These are phyloP conservation scores for Ceratocystis huliohia DNA, from an alignment of 2,329 filamentous ascomycete species.

Conservation along the genomic window DNA sequence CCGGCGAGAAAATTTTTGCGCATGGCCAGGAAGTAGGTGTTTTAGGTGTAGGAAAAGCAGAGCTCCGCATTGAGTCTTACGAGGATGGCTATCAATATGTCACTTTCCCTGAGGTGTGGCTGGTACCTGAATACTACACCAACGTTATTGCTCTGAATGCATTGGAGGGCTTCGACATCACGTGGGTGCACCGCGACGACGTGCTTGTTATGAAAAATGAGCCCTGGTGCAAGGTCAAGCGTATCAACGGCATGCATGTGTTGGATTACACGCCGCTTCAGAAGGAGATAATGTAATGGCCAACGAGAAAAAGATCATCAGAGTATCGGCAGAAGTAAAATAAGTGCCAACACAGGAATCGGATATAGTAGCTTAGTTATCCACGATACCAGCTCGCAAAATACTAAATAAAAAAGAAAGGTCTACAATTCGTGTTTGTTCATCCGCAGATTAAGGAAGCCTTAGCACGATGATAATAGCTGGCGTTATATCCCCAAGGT, in stretches of 20 bases:
- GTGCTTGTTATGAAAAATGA: conserved; percentile 15
- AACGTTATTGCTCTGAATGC: conserved; percentile 18
- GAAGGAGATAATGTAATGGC: conserved; percentile 13
- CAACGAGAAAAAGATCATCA: neutral
- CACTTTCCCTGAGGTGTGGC: conserved; percentile 18
- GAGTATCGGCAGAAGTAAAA: neutral
- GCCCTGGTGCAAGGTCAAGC: conserved; percentile 18
- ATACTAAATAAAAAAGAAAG: too few relatives aligned
- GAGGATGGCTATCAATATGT: conserved; percentile 12
- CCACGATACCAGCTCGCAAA: too few relatives aligned
- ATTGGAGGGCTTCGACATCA: conserved; percentile 13
- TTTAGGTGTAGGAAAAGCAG: conserved; percentile 14
- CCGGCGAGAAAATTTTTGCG: conserved; percentile 10
- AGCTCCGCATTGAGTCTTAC: conserved; percentile 11
- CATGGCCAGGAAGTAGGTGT: conserved; percentile 17
- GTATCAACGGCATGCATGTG: conserved; percentile 19
- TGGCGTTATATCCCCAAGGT: too few relatives aligned
- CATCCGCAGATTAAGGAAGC: too few relatives aligned
- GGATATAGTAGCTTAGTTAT: too few relatives aligned
- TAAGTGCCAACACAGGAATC: neutral
- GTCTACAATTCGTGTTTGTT: too few relatives aligned
- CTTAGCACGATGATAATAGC: too few relatives aligned
- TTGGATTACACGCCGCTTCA: conserved; percentile 16
- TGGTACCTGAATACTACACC: conserved; percentile 18
- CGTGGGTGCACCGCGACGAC: conserved; percentile 19